phyloP scores from a whole-genome alignment of 257 asterid genomes.

The Solanum virginianum region DNA sequence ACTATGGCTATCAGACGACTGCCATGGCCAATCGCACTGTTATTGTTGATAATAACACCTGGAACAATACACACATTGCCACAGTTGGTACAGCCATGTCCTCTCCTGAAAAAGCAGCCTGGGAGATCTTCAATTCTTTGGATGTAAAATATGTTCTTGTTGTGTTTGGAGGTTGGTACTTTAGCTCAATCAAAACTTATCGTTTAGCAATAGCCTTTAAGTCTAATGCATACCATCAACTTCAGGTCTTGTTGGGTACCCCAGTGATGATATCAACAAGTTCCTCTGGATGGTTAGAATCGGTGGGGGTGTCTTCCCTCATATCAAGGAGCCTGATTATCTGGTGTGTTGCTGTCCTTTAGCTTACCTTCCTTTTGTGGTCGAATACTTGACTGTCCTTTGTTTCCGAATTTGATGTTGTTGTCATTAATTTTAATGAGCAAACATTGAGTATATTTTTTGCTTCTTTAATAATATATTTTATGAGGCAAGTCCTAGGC shows the following conservation, averaged over 20 bases:
- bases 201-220: not conserved
- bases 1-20: slow-evolving; percentile 98
- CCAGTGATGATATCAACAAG: slow-evolving; percentile 98
- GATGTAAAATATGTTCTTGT: slow-evolving; percentile 98
- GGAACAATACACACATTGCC: slow-evolving; percentile 99
- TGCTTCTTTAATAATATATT: not conserved
- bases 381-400: not conserved
- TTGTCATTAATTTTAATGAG: not conserved
- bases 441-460: not conserved
- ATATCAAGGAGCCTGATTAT: slow-evolving; percentile 97
- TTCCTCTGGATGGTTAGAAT: slow-evolving; percentile 99
- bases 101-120: slow-evolving; percentile 94
- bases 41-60: slow-evolving; percentile 93
- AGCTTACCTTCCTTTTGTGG: not conserved
- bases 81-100: slow-evolving; percentile 99
- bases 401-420: not conserved
- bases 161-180: slow-evolving; percentile 90
- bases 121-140: slow-evolving; percentile 93
- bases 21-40: slow-evolving; percentile 99
- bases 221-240: slow-evolving; percentile 12
- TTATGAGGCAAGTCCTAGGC: not conserved
- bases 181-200: not conserved
- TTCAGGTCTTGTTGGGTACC: slow-evolving; percentile 96
- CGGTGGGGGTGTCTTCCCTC: slow-evolving; percentile 99
- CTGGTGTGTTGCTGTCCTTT: slow-evolving; percentile 39